Evolutionary conservation across 805 yeast species (phyloP).

Genomic region (Allodekkera sacchari): DNA sequence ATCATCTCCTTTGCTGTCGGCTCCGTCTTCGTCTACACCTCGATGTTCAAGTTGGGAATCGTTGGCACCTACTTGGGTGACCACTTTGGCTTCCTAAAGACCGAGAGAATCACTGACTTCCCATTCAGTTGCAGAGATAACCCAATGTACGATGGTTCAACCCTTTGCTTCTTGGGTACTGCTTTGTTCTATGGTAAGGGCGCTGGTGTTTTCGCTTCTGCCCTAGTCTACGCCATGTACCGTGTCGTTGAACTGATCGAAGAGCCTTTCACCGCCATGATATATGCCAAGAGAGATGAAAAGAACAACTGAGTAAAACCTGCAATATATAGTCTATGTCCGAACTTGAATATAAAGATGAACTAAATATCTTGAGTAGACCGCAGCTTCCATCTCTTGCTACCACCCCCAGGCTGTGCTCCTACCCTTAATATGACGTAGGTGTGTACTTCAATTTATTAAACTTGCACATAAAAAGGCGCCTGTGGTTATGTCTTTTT

Average conservation of each 20-base stretch:
- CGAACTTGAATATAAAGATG: no score
- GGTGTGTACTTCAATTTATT: no score
- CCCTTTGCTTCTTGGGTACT: slow-evolving; percentile 83
- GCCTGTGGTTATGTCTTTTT: no score
- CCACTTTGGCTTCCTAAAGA: slow-evolving; percentile 93
- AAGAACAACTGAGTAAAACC: no score
- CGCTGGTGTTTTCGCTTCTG: slow-evolving; percentile 70
- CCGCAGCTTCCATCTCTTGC: no score
- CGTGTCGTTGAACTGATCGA: slow-evolving; percentile 77
- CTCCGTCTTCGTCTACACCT: slow-evolving; percentile 67
- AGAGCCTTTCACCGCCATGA: slow-evolving; percentile 92
- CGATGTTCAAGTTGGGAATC: slow-evolving; percentile 90
- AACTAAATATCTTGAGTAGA: no score
- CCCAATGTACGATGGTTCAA: slow-evolving; percentile 96
- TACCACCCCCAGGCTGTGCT: no score
- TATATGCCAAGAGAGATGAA: slow-evolving; percentile 54
- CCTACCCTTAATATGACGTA: no score
- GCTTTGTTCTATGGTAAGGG: slow-evolving; percentile 86
- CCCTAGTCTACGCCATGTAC: slow-evolving; percentile 75
- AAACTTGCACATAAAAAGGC: no score
- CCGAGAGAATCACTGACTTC: slow-evolving; percentile 79
- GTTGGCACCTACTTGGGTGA: slow-evolving; percentile 97
- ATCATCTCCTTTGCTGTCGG: slow-evolving; percentile 54
- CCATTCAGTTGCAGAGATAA: slow-evolving; percentile 88
- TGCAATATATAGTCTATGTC: no score